These are phyloP conservation scores for Alnus rubra DNA, from an alignment of 306 rosid species.

Conservation along the genomic window DNA sequence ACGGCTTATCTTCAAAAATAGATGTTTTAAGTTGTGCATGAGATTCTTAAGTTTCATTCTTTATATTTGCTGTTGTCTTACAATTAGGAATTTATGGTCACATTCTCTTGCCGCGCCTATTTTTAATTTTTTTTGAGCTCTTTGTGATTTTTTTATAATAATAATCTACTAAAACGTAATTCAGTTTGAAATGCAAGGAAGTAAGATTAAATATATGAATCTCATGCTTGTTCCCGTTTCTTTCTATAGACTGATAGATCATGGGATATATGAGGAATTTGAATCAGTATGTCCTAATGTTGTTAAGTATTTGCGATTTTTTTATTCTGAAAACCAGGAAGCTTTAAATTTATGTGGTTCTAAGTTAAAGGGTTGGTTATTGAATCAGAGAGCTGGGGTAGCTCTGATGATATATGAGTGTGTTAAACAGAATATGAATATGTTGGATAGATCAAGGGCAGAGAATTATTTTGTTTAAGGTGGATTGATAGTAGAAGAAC, in stretches of 20 bases:
- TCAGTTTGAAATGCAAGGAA: neutral
- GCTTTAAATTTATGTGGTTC: neutral
- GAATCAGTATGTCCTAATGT: too few relatives aligned
- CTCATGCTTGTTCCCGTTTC: neutral
- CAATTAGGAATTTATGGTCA: neutral
- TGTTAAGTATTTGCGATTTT: neutral
- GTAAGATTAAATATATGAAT: neutral
- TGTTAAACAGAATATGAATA: neutral
- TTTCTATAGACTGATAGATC: neutral
- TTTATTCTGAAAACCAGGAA: neutral
- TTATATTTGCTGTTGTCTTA: neutral
- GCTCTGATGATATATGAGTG: neutral
- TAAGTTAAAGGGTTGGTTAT: neutral
- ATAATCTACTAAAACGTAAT: neutral
- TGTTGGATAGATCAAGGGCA: neutral
- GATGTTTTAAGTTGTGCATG: neutral
- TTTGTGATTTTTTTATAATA: neutral
- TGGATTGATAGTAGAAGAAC: neutral
- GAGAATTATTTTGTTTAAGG: neutral
- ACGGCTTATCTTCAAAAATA: neutral
- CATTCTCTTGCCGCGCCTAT: neutral
- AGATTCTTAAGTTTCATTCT: neutral
- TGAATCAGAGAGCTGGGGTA: neutral
- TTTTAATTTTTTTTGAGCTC: neutral
- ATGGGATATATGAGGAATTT: neutral